Evolutionary conservation across 1,284 basidiomycete genomes (phyloP).

Genomic region (Trametes versicolor): DNA sequence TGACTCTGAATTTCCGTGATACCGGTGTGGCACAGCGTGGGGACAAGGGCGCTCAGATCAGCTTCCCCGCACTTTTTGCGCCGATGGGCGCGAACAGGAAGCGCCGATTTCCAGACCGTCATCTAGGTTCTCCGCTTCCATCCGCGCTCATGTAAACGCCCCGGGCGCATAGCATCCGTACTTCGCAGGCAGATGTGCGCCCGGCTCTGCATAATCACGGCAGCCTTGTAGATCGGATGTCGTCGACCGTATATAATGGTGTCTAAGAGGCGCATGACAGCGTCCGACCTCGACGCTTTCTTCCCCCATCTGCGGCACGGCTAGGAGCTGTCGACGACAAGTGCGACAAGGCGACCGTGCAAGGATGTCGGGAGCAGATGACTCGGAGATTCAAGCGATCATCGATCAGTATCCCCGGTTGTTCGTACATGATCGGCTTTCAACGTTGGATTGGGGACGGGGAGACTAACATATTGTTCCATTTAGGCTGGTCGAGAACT

Average conservation of each 20-base stretch:
- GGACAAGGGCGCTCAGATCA: not conserved
- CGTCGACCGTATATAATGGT: not conserved
- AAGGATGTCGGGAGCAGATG: not conserved
- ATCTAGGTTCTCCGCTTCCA: not conserved
- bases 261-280: not conserved
- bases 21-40: not conserved
- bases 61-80: conserved; percentile 14
- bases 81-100: not conserved
- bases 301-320: not conserved
- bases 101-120: not conserved
- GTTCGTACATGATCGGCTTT: conserved; percentile 1
- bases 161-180: not conserved
- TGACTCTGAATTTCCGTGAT: conserved; percentile 4
- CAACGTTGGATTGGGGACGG: too few relatives aligned
- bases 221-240: not conserved
- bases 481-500: conserved; percentile 19
- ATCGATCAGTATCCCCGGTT: not conserved
- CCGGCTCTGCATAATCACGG: not conserved
- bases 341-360: not conserved
- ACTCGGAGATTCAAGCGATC: not conserved
- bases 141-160: not conserved
- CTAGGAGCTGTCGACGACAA: not conserved
- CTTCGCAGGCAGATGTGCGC: not conserved
- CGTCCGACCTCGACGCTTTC: not conserved
- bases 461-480: not conserved